Conservation (phyloP, 352 stramenopile genomes). For the Phytophthora niederhauseri region DNA sequence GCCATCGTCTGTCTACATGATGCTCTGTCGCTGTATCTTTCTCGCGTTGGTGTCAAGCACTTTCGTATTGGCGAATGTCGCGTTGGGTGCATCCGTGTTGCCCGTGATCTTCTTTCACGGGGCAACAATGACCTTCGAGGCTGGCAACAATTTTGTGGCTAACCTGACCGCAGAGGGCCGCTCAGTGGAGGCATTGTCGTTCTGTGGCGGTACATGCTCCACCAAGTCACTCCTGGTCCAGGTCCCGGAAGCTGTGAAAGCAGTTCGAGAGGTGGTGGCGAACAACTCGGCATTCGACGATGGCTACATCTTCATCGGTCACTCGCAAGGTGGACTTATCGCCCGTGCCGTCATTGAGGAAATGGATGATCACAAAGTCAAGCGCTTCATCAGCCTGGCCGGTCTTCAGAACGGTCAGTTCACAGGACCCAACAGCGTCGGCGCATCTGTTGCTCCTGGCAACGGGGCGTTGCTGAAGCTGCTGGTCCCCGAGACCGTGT, state of each 20-base stretch:
- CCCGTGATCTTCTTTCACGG: slow-evolving; percentile 34
- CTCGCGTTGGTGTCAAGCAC: slow-evolving; percentile 7
- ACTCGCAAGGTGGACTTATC: slow-evolving; percentile 44
- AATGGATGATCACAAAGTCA: slow-evolving; percentile 52
- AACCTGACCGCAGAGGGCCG: slow-evolving; percentile 36
- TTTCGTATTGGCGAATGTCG: slow-evolving; percentile 6
- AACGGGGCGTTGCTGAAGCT: slow-evolving; percentile 5
- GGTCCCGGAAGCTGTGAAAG: slow-evolving; percentile 32
- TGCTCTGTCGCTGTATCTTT: slow-evolving; percentile 16
- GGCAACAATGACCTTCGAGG: too few species aligned
- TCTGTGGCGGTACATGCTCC: slow-evolving; percentile 36
- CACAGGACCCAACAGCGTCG: slow-evolving; percentile 17
- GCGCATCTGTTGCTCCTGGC: too few species aligned
- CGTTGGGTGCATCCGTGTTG: slow-evolving; percentile 16
- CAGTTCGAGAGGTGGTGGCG: slow-evolving; percentile 31
- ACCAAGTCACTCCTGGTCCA: slow-evolving; percentile 28
- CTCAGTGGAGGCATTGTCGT: slow-evolving; percentile 35
- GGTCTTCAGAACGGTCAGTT: slow-evolving; percentile 52
- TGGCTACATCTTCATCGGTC: slow-evolving; percentile 53
- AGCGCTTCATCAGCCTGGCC: slow-evolving; percentile 46
- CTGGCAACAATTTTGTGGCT: slow-evolving; percentile 15
- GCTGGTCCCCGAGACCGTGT: slow-evolving; percentile 32
- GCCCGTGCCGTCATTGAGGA: slow-evolving; percentile 45
- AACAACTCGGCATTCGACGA: slow-evolving; percentile 35
- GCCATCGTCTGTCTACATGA: slow-evolving; percentile 6